Base-by-base conservation (phyloP, 2,329 filamentous ascomycete genomes). In the Botryotinia globosa region DNA sequence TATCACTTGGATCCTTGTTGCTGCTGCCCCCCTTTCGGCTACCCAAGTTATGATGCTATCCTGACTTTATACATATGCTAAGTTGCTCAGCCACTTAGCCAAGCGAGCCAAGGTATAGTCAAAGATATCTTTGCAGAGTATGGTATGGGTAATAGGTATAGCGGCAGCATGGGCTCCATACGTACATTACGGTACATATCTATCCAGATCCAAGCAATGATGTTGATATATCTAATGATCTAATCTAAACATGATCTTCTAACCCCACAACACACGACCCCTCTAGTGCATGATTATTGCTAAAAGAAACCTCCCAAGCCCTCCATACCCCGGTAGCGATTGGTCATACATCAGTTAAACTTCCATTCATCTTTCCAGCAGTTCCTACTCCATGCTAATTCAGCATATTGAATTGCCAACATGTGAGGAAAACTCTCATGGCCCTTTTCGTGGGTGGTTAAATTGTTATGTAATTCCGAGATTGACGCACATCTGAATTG, bases 281-380 rank as follows among this genome's bases (percentile, higher is more conserved):
- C 45, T 69, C 48, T 59, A 58, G 29, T 69, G 66, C 66, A 59
- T 69, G 37, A 69, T 69, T 25, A 69, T 69, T 69, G 66, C 66
- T 69, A 69, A 69, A 69, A 56, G 66, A 69, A 69, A 69, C 64
- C 32, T 59, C 37, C 63, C n/a, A 65, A 48, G 8, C 18, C 39
- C n/a, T 14, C 44, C 25, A 18, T 42, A 42, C 29, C 66, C 66
- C 39, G 32, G 66, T 69, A 69, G n/a, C 32, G 34, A 69, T 69
- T 69, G 66, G 66, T 69, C 66, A 69, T 59, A 69, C 66, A 69
- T 54, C 22, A 66, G 32, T 39, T 54, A 37, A 39, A 67, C 64
- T 37, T 37, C 45, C 64, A 22, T 67, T 14, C 32, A 6, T n/a
- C 44, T 37, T 29, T 34, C 45, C 44, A 66, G 32, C 45, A 66